Conservation (phyloP, 2,329 filamentous ascomycete genomes). For the Trichoderma sp. region DNA sequence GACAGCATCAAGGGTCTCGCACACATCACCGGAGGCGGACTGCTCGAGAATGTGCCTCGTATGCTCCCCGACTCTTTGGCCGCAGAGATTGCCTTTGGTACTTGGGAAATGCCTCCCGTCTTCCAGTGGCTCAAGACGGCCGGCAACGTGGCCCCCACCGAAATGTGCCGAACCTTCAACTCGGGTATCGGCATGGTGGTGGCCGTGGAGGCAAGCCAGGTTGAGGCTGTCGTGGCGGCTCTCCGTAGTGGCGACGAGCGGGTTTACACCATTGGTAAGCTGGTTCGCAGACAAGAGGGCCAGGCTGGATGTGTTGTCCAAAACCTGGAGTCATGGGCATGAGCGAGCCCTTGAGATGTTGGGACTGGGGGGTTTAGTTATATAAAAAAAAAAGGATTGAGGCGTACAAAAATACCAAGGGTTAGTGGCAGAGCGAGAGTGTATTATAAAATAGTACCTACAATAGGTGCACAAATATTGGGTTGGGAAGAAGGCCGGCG, state of each 20-base stretch:
- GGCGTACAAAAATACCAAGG: constrained; percentile 6
- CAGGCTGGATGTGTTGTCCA: constrained; percentile 34
- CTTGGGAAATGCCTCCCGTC: constrained; percentile 74
- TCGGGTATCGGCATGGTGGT: constrained; percentile 92
- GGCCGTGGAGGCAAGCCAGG: constrained; percentile 67
- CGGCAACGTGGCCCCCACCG: constrained; percentile 67
- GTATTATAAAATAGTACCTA: neutral
- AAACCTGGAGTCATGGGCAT: constrained; percentile 35
- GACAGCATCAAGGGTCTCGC: constrained; percentile 83
- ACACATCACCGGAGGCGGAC: constrained; percentile 93
- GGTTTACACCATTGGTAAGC: constrained; percentile 70
- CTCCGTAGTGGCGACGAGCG: constrained; percentile 64
- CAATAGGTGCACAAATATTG: neutral
- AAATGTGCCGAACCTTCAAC: constrained; percentile 95
- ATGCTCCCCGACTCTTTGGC: constrained; percentile 79
- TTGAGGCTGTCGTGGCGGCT: constrained; percentile 54
- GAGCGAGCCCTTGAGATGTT: neutral
- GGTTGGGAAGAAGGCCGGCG: neutral
- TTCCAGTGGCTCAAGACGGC: constrained; percentile 80
- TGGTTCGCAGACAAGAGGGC: constrained; percentile 55
- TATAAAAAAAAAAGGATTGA: neutral
- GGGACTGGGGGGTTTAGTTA: neutral
- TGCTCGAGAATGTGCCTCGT: constrained; percentile 89
- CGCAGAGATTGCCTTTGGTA: constrained; percentile 73
- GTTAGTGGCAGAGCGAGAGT: neutral